Conservation (phyloP, 106 monocot genomes). For the Dendrobium huoshanense region DNA sequence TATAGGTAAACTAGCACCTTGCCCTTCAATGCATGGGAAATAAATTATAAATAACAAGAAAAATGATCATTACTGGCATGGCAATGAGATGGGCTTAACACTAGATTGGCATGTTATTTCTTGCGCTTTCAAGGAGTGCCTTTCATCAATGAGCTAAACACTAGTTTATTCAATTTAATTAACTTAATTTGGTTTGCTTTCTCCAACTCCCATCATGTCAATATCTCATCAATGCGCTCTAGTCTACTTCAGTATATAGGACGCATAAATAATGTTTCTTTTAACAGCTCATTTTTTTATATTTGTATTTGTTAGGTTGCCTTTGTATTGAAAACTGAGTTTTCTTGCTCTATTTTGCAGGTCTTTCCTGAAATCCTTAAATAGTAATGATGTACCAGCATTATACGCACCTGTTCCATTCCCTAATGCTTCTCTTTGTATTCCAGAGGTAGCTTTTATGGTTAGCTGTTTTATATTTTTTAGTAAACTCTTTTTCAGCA, state of each 20-base stretch:
- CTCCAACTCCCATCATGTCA: background rate
- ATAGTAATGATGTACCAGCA: slow-evolving; percentile 58
- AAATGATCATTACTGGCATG: background rate
- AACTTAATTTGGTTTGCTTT: background rate
- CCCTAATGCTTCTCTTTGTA: slow-evolving; percentile 61
- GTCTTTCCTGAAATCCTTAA: slow-evolving; percentile 41
- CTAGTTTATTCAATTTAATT: background rate
- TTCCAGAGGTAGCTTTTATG: slow-evolving; percentile 48
- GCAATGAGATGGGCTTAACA: background rate
- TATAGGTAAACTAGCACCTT: slow-evolving; percentile 45
- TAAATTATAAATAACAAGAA: background rate
- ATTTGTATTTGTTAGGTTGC: background rate
- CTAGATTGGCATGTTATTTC: background rate
- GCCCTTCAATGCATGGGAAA: background rate
- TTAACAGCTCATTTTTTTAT: background rate
- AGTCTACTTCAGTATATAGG: background rate
- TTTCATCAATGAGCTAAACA: background rate
- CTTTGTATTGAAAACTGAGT: background rate
- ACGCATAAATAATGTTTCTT: background rate
- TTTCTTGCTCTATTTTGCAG: slow-evolving; percentile 24
- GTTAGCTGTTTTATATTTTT: background rate
- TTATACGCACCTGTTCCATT: slow-evolving; percentile 72
- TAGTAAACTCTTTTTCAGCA: background rate
- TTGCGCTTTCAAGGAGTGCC: background rate
- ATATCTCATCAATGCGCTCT: background rate